Conservation (phyloP, 768 basidiomycete genomes). For the Strobilomyces dryophilus region DNA sequence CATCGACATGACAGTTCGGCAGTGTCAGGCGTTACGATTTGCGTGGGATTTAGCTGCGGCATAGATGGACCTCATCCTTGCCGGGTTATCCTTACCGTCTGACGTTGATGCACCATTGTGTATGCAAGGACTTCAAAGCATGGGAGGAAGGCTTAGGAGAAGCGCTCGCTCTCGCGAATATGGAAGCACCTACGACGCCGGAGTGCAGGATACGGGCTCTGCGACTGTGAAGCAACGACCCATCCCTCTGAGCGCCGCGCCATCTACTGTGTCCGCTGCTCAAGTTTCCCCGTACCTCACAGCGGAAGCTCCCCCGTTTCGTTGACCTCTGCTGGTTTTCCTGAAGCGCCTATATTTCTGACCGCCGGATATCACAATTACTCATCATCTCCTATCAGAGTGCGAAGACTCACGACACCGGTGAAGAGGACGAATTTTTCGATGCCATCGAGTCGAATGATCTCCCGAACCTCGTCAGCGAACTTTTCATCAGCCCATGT, state of each 20-base stretch:
- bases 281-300: constrained; percentile 18
- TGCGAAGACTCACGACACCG: constrained; percentile 47
- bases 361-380: constrained; percentile 20
- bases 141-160: constrained; percentile 96
- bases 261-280: constrained; percentile 16
- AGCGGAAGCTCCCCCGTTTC: constrained; percentile 17
- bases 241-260: constrained; percentile 10
- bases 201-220: constrained; percentile 19
- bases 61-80: constrained; percentile 75
- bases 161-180: constrained; percentile 51
- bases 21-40: constrained; percentile 52
- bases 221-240: constrained; percentile 20
- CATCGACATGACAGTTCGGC: constrained; percentile 44
- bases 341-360: constrained; percentile 9
- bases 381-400: constrained; percentile 7
- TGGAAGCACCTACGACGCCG: constrained; percentile 51
- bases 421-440: constrained; percentile 95
- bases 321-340: background rate
- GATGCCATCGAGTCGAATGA: constrained; percentile 88
- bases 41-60: constrained; percentile 61
- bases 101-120: constrained; percentile 27
- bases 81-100: constrained; percentile 36
- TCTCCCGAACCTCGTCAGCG: constrained; percentile 70
- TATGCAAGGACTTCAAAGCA: constrained; percentile 42
- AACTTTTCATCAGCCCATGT: constrained; percentile 52